phyloP scores from a whole-genome alignment of 371 early-diverging fungal species.

The Apophysomyces ossiformis region DNA sequence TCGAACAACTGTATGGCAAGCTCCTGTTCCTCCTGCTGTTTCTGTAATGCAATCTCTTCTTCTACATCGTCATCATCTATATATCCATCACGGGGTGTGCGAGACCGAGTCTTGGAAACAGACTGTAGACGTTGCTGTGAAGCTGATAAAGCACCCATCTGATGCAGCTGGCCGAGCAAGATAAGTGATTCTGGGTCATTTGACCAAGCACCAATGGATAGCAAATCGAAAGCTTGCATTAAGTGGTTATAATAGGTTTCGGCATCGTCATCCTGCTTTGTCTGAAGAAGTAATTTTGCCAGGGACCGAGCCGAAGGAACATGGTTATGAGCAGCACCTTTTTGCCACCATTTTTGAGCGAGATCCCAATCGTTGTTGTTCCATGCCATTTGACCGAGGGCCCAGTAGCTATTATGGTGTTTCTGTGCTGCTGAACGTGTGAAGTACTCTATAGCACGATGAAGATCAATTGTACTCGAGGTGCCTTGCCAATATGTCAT shows the following conservation, averaged over 20 bases:
- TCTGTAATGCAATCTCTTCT: constrained; percentile 9
- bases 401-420: constrained; percentile 38
- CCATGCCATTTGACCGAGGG: constrained; percentile 40
- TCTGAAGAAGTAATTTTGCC: constrained; percentile 19
- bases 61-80: constrained; percentile 14
- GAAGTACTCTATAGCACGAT: constrained; percentile 38
- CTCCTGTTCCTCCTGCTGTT: constrained; percentile 40
- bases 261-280: background rate
- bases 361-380: constrained; percentile 36
- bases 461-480: background rate
- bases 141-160: constrained; percentile 14
- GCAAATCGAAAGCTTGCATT: constrained; percentile 15
- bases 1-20: constrained; percentile 44
- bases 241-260: constrained; percentile 11
- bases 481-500: constrained; percentile 36
- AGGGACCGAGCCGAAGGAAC: constrained; percentile 29
- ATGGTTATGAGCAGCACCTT: constrained; percentile 37
- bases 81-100: background rate
- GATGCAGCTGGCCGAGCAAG: constrained; percentile 22
- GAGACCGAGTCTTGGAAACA: background rate
- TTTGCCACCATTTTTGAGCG: constrained; percentile 38
- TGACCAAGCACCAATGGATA: constrained; percentile 19
- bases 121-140: constrained; percentile 6
- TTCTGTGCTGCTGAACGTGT: constrained; percentile 38
- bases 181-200: constrained; percentile 25